Percentiles rank a stretch among this genome's conserved stretches.
These are phyloP conservation scores for Rhizopogon vesiculosus DNA, from an alignment of 768 basidiomycete species.

Conservation along the genomic window DNA sequence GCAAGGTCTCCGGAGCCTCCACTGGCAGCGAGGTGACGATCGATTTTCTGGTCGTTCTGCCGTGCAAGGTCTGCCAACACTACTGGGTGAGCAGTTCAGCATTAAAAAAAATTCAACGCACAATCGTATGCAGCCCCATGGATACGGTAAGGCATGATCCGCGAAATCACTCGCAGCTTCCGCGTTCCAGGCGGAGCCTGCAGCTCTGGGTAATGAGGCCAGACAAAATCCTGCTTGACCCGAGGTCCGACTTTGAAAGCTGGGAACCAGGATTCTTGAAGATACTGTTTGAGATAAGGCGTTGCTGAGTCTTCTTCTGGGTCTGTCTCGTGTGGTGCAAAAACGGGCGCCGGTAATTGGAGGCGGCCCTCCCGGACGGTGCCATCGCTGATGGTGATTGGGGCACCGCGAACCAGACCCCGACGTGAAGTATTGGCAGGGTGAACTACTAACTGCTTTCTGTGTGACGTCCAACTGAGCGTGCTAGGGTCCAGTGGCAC, in stretches of 20 bases:
- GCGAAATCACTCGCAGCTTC: constrained; percentile 1
- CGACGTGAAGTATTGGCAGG: no score
- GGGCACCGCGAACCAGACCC: no score
- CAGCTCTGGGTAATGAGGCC: constrained; percentile 5
- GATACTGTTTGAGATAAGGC: constrained; percentile 2
- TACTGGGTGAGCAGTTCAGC: background rate
- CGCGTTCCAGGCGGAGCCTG: constrained; percentile 4
- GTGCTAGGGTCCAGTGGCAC: background rate
- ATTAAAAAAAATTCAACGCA: background rate
- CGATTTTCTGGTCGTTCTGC: background rate
- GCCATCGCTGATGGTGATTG: background rate
- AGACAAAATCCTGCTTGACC: background rate
- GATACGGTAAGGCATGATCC: constrained; percentile 1
- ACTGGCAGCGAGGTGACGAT: background rate
- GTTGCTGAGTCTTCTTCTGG: background rate
- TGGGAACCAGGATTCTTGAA: constrained; percentile 10
- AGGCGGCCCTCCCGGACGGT: background rate
- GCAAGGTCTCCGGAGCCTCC: background rate
- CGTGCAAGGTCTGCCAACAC: background rate
- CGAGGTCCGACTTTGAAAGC: constrained; percentile 2
- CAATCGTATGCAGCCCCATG: background rate
- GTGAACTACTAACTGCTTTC: background rate
- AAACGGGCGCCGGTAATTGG: background rate
- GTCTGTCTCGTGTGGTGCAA: background rate
- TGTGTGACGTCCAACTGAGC: background rate